Base-by-base conservation (phyloP, 345 rosid genomes). In the Camelina hispida region DNA sequence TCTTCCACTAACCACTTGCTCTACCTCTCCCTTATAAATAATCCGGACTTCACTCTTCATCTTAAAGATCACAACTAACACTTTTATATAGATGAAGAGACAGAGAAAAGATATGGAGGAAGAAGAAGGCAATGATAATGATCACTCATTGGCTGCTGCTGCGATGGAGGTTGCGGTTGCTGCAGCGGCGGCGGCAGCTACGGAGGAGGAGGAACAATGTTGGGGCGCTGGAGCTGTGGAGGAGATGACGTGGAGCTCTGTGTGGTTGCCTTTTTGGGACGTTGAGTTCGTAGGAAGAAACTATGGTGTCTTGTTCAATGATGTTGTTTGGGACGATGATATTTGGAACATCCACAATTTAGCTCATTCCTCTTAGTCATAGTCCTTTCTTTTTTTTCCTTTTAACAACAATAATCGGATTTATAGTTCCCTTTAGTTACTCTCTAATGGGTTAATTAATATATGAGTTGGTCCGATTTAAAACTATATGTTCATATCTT, bases 321-420 rank as follows among this genome's bases (percentile, higher is more conserved):
- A 85, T 81, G 89, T 83, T 38, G 84, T 64, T 69, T 87, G 96
- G 91, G 91, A 82, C 54, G 86, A 78, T 64, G 89, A 84, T 80
- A 85, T 90, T 66, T 90, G 93, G 93, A 85, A 88, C 83, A 72
- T 90, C 79, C 83, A 77, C 65, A 74, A 69, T 22, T 20, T 74
- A 66, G 56, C 72, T 28, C 77, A 80, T 58, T 66, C 81, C 40
- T 80, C 82, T 14, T 57, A 70, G 47, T 56, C 52, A 16, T 47
- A 48, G 23, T 48, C 23, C 53, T 48, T 17, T 17, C 18, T 44
- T 8, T 55, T 73, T 25, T 25, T 25, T 4, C 16, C 34, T 15
- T 20, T 23, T 3, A 8, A 28, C 14, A 1, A 22, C 12, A 48
- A 32, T 28, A 44, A 44, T 11, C 58, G 58, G 65, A 35, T 34